Evolutionary conservation across 768 basidiomycete genomes (phyloP), one percentile per base, ranked within the genome.

Genomic region (Mycena metata): DNA sequence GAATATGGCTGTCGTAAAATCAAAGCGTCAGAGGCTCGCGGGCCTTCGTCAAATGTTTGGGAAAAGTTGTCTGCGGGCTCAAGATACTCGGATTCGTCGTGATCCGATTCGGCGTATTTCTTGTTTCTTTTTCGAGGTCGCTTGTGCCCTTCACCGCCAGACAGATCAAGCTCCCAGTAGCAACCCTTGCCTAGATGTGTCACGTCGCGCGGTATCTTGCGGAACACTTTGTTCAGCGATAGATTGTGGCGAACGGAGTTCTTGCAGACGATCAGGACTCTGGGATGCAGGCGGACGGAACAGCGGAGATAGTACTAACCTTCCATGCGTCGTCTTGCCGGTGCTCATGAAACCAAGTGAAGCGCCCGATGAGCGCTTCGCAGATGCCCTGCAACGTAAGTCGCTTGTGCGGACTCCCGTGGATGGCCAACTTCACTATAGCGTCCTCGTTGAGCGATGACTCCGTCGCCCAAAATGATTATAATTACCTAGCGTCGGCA

Each of bases 311-410:
- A 39, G 15, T 15, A 39, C 80, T 17, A 26, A 88, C 86, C 83
- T 86, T 86, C 86, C 86, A 88, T 0, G 84, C 83, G 21, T 75
- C 80, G 1, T 86, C 83, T 13, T 78, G 66, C 36, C 79, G 81
- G 26, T 79, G 76, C 30, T 76, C 79, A 74, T 83, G 86, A 83
- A 85, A 88, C 54, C 70, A 71, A 23, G 80, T 67, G 57, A 89
- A 88, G 23, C 87, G 76, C 6, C 77, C 77, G 69, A 85, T 80
- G 11, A 88, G 78, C 0, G 82, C 82, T 0, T 67, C 62, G 52
- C 88, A 89, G 19, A 88, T 85, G 45, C 85, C 88, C 41, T 85
- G 82, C 2, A 88, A 76, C 0, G 88, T 88, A 0, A 89, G 74
- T 30, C 81, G 80, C 60, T 81, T 79, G 21, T 73, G 73, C 0